These are phyloP conservation scores for Iris macrosiphon DNA, from an alignment of 106 monocot genomes.

Conservation along the genomic window DNA sequence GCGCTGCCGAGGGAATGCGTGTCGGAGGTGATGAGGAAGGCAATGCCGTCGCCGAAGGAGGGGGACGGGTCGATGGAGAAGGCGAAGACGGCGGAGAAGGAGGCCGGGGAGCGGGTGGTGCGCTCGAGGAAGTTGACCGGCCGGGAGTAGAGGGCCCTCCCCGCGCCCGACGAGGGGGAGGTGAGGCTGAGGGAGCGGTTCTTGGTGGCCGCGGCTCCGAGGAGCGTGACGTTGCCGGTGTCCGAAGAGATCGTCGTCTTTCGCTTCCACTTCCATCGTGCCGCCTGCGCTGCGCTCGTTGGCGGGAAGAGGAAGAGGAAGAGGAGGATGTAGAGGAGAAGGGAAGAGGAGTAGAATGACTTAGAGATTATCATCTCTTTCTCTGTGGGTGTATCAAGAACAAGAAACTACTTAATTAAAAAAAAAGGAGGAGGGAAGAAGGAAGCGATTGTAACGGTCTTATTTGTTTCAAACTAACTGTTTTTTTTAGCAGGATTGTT, in stretches of 20 bases:
- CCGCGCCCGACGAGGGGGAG: background rate
- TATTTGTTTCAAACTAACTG: no score
- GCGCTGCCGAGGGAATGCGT: conserved; percentile 1
- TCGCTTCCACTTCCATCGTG: background rate
- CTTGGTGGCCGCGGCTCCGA: conserved; percentile 25
- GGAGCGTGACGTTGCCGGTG: conserved; percentile 28
- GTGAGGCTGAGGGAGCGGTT: conserved; percentile 13
- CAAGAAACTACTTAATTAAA: no score
- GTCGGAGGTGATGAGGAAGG: conserved; percentile 26
- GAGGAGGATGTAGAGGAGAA: background rate
- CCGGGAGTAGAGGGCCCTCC: conserved; percentile 17
- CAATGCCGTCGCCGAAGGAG: conserved; percentile 29
- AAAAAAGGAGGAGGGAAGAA: no score
- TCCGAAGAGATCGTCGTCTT: background rate
- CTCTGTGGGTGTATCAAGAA: no score
- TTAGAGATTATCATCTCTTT: background rate
- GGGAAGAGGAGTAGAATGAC: no score
- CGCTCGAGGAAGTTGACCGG: conserved; percentile 23
- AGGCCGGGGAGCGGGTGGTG: conserved; percentile 10
- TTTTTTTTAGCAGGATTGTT: no score
- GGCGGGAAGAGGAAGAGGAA: background rate
- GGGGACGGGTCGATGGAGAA: conserved; percentile 19
- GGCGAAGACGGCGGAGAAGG: conserved; percentile 37
- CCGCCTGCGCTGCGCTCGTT: background rate
- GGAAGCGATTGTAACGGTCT: no score